Evolutionary conservation across 176 grass and related monocot genomes (phyloP), one percentile per base, ranked within the genome.

Genomic region (Aegilops sharonensis): DNA sequence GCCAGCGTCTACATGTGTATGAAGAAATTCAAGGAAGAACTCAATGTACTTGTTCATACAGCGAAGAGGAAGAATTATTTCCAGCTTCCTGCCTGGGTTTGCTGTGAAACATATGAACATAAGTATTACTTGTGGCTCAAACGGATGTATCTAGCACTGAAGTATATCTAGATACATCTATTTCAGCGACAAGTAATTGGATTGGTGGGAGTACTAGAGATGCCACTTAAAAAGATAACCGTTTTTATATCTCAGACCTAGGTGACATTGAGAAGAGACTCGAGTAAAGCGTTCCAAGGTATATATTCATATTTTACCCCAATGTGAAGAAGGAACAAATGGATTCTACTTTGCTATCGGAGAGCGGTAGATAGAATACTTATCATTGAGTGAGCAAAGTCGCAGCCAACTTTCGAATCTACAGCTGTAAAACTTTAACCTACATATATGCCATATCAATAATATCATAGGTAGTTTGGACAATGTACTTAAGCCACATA

Each of bases 271-370:
- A 57, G 18, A 18, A 57, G 5, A 57, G 17, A 6, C 54, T 20
- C 54, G 17, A 57, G 18, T 57, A 20, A 57, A 57, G 54, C 54
- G 18, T 57, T 57, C 50, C 2, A 48, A 36, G 78, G 68, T 76
- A 82, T 68, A 82, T 68, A 82, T 83, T 76, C 86, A 87, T 1
- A 56, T 76, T 52, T 81, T 17, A 57, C 54, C 5, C 77, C 87
- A 64, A 79, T 40, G 82, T 89, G 68, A 67, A 74, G 78, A 87
- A 50, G 68, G 34, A 64, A 45, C 76, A 69, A 32, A 57, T 21
- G 54, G 54, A 57, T 57, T 57, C 54, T 18, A 57, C 54, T 57
- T 57, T 21, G 54, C 54, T 57, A 57, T 21, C 18, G 54, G 18
- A 57, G 0, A 57, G 2, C 21, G 30, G 21, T 66, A 64, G 39